Evolutionary conservation across 148 eudicot species (phyloP).

Genomic region (Polygonum aviculare): DNA sequence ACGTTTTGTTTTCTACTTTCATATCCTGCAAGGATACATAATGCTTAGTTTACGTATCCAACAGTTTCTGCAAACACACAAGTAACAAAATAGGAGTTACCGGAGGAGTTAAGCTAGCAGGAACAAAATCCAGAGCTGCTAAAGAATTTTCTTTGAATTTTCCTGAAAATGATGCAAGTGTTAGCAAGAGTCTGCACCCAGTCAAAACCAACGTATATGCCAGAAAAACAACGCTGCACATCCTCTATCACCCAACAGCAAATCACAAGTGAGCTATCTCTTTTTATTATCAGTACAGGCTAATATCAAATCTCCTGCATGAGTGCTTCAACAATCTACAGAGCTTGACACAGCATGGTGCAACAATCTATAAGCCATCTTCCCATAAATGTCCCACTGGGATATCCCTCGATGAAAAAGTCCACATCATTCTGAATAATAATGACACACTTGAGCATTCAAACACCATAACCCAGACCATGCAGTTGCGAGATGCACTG

Average conservation of each 20-base stretch:
- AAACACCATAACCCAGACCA: background rate
- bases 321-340: background rate
- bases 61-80: background rate
- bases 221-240: background rate
- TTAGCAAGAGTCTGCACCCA: slow-evolving; percentile 6
- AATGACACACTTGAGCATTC: background rate
- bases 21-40: slow-evolving; percentile 28
- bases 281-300: background rate
- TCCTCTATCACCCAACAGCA: background rate
- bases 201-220: background rate
- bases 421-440: background rate
- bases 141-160: slow-evolving; percentile 18
- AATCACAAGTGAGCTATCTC: background rate
- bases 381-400: background rate
- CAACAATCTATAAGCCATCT: background rate
- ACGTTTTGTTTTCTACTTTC: slow-evolving; percentile 23
- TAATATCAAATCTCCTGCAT: background rate
- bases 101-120: slow-evolving; percentile 24
- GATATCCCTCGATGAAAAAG: background rate
- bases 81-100: slow-evolving; percentile 22
- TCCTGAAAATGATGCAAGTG: slow-evolving; percentile 33
- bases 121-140: slow-evolving; percentile 23
- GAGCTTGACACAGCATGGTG: slow-evolving; percentile 1
- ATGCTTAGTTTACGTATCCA: background rate
- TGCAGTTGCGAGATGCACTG: too few relatives aligned